Percentiles rank a stretch among this genome's conserved stretches.
Evolutionary conservation across 1,284 basidiomycete species (phyloP).

Genomic region (Porogramme epimiltina): DNA sequence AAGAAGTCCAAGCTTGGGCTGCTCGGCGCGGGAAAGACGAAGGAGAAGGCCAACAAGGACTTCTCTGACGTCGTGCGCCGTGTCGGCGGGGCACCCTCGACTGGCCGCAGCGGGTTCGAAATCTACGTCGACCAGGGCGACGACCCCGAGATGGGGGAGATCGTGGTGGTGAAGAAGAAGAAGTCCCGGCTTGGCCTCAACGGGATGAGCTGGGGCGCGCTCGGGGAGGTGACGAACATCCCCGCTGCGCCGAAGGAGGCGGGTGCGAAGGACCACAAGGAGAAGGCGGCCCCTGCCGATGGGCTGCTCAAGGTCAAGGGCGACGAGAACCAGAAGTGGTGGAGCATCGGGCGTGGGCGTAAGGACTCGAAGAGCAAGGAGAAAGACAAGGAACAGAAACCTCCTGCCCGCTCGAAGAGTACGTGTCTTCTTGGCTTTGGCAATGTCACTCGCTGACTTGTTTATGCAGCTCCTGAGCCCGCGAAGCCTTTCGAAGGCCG

Average conservation of each 20-base stretch:
- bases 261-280: slow-evolving; percentile 8
- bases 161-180: slow-evolving; percentile 78
- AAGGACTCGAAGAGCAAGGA: slow-evolving; percentile 58
- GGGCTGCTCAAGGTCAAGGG: slow-evolving; percentile 49
- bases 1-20: slow-evolving; percentile 72
- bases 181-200: slow-evolving; percentile 66
- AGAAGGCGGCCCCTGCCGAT: slow-evolving; percentile 25
- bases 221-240: slow-evolving; percentile 64
- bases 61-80: slow-evolving; percentile 64
- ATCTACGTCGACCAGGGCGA: slow-evolving; percentile 71
- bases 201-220: slow-evolving; percentile 59
- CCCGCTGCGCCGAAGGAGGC: slow-evolving; percentile 19
- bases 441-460: too few relatives aligned
- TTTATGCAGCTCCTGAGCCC: slow-evolving; percentile 51
- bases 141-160: slow-evolving; percentile 67
- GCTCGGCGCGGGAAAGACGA: slow-evolving; percentile 38
- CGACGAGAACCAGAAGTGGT: slow-evolving; percentile 73
- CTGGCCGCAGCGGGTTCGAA: slow-evolving; percentile 57
- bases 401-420: slow-evolving; percentile 46
- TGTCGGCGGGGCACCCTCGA: slow-evolving; percentile 47
- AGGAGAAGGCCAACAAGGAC: slow-evolving; percentile 44
- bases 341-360: slow-evolving; percentile 72
- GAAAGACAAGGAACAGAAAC: slow-evolving; percentile 43
- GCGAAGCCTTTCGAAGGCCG: slow-evolving; percentile 38
- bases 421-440: slow-evolving; percentile 29